phyloP scores from a whole-genome alignment of 345 rosid genomes.

The Odontarrhena argentea region DNA sequence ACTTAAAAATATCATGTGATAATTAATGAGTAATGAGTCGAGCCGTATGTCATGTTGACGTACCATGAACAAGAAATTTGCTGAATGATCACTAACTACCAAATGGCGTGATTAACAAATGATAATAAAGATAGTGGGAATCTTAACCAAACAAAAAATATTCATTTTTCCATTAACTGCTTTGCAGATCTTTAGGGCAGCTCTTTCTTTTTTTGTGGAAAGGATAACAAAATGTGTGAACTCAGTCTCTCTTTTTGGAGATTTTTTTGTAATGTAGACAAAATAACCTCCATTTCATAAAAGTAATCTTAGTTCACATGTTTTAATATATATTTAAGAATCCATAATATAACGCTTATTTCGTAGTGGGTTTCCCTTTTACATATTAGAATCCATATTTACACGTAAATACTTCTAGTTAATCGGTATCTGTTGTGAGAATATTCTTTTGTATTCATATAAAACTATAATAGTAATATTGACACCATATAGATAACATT shows the following conservation, averaged over 20 bases:
- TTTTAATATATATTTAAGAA: neutral
- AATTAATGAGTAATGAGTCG: conserved; percentile 1
- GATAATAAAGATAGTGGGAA: neutral
- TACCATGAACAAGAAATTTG: neutral
- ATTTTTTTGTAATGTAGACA: conserved; percentile 3
- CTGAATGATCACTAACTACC: neutral
- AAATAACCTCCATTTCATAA: neutral
- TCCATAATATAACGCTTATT: neutral
- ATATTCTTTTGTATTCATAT: neutral
- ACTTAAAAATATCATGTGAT: too few relatives aligned
- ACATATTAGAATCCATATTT: too few relatives aligned
- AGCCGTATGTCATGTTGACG: conserved; percentile 21
- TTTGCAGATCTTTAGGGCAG: conserved; percentile 15
- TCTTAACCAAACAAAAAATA: neutral
- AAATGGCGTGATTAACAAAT: conserved; percentile 8
- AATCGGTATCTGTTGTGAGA: too few relatives aligned
- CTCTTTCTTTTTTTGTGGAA: neutral
- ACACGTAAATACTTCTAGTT: too few relatives aligned
- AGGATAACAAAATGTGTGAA: conserved; percentile 22
- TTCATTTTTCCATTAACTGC: neutral
- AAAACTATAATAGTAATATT: neutral
- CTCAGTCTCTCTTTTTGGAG: neutral
- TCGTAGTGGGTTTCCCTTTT: neutral
- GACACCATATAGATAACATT: neutral
- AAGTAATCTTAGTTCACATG: conserved; percentile 11